Base-by-base conservation (phyloP, 2,329 filamentous ascomycete genomes). In the Nannizzia gypsea region DNA sequence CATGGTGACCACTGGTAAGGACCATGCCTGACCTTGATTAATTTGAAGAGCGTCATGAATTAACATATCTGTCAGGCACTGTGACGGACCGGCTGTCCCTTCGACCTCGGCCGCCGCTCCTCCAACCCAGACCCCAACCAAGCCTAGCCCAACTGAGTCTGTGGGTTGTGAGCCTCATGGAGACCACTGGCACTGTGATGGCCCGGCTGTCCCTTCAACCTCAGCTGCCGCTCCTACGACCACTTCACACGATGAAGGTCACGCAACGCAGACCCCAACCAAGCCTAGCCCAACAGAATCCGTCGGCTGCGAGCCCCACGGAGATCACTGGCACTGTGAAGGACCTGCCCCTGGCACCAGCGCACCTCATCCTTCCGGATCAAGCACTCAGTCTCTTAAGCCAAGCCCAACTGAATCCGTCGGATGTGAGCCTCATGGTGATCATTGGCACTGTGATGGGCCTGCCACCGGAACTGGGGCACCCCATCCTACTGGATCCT, bases 161-260 rank as follows among this genome's bases (percentile, higher is more conserved):
- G 40, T 42, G 3, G 64, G 64, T 0, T 66, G 65, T 17, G 62
- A 64, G 46, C 63, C 64, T 0, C 64, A 67, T 26, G 61, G 60
- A 9, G 64, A 67, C 15, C 66, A 66, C 42, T 66, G 65, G 65
- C 63, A 67, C 56, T 67, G 66, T 9, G 66, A 67, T 42, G 65
- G 64, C 3, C 65, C 64, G 15, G 56, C 59, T n/a, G n/a, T n/a
- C n/a, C n/a, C n/a, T n/a, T n/a, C n/a, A n/a, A n/a, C n/a, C n/a
- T 44, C 60, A n/a, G 24, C 56, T n/a, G 22, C 22, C 17, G 20
- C 38, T 22, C 17, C 40, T 11, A 8, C 56, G 24, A n/a, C 40
- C 36, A 48, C 34, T n/a, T 24, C 34, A n/a, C 34, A 58, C 17
- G 34, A 28, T 48, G 56, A 48, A 26, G 38, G n/a, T 8, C 34